Base-by-base conservation (phyloP, 306 rosid species). In the Quercus cerris region DNA sequence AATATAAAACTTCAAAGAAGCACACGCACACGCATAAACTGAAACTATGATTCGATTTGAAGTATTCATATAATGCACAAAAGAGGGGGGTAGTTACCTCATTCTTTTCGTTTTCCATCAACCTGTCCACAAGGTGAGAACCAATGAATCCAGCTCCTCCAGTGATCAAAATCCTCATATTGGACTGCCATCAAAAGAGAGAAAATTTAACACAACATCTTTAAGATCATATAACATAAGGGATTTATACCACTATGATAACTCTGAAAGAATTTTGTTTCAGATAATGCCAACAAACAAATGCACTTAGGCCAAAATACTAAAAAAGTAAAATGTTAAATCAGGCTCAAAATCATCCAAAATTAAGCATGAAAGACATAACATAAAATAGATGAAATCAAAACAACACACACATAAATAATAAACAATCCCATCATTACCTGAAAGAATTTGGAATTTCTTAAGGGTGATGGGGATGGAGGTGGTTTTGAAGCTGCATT, bases 91-190 rank as follows among this genome's bases (percentile, higher is more conserved):
- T 3, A 10, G 4, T 78, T 10, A 92, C 99, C 95, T 94, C 99
- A 77, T 92, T 92, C 82, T 92, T 94, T 78, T 94, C 97, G 83
- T 90, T 90, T 91, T 92, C 93, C 97, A 94, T 94, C 90, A 94
- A 84, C 81, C 88, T 92, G 86, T 94, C 99, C 4, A 94, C 97
- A 23, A 94, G 95, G 88, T 94, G 99, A 82, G 99, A 94, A 28
- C 99, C 99, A 56, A 94, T 94, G 88, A 94, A 94, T 77, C 99
- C 99, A 85, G 99, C 99, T 85, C 99, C 97, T 86, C 99, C 99
- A 51, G 97, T 92, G 62, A 94, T 81, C 90, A 94, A 82, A 75
- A 94, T 93, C 87, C 99, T 91, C 99, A 94, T 88, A 77, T 94
- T 94, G 49, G 97, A 89, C 99, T 94, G 83, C 70, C 44, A 77